Evolutionary conservation across 1,284 basidiomycete genomes (phyloP), one percentile per base, ranked within the genome.

Genomic region (Heterobasidion occidentale): DNA sequence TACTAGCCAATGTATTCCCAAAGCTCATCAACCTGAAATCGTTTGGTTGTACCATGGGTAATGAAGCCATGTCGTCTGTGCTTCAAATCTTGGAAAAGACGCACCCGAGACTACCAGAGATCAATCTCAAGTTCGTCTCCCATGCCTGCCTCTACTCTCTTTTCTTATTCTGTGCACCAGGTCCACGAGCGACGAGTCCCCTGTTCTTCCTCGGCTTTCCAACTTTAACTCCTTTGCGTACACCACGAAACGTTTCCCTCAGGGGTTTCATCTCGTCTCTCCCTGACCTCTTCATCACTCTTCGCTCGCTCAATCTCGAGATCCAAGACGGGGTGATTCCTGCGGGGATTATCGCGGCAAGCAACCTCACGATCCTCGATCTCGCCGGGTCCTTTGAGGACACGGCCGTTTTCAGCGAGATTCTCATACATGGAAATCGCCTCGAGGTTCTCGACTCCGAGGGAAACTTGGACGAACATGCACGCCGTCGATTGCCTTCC

Each of bases 1-100:
- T 88, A 79, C 69, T 88, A 46, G 75, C 80, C 27, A 88, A 87
- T 51, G 82, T 83, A 1, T 70, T 88, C 14, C 83, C 84, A 15
- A 84, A 81, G 62, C 66, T 88, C 34, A 67, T 68, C 53, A 83
- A 81, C 61, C 70, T 88, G 36, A 74, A 75, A 44, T 80, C 80
- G 56, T 76, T 85, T 4, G 79, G 84, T 63, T 80, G 84, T 42
- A 76, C 77, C n/a, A 82, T 84, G 36, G 72, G 75, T 2, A 77
- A 73, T 46, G 80, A 83, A 27, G 74, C 80, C 46, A 76, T 86
- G 56, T 64, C 72, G 7, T 71, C 77, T 2, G 72, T 86, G 44
- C 67, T 86, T 34, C 71, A 74, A 9, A 74, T 80, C 7, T 66
- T 88, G 19, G 79, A 83, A 60, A 68, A 67, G 12, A 71, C 73